Percentiles rank a stretch among this genome's conserved stretches.
These are phyloP conservation scores for Citeromyces hawaiiensis DNA, from an alignment of 1,139 yeast genomes.

Conservation along the genomic window DNA sequence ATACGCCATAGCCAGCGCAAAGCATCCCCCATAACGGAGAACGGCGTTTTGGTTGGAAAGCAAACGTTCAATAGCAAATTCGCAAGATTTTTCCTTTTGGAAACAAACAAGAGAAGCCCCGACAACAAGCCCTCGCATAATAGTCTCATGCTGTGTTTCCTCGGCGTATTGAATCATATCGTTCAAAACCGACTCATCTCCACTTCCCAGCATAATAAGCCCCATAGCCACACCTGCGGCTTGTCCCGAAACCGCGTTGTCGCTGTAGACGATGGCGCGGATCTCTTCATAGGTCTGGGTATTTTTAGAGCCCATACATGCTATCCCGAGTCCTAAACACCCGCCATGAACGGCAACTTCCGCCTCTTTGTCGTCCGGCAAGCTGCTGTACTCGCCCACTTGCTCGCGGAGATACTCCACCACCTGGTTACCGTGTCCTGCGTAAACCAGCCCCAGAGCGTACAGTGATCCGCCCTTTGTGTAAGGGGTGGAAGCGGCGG, in stretches of 20 bases:
- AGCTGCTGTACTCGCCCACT: conserved; percentile 40
- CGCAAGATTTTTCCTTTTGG: conserved; percentile 79
- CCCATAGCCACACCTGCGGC: conserved; percentile 98
- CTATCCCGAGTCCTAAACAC: conserved; percentile 88
- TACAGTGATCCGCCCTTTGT: conserved; percentile 94
- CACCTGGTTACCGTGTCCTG: conserved; percentile 91
- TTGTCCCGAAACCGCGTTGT: conserved; percentile 90
- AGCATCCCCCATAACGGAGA: conserved; percentile 93
- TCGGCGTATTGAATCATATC: conserved; percentile 90
- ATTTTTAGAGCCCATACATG: conserved; percentile 88
- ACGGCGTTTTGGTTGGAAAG: conserved; percentile 69
- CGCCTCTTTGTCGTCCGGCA: conserved; percentile 34
- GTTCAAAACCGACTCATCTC: conserved; percentile 51
- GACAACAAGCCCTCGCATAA: conserved; percentile 80
- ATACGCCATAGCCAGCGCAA: conserved; percentile 86
- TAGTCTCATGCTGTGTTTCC: conserved; percentile 93
- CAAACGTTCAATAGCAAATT: conserved; percentile 52
- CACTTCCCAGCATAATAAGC: conserved; percentile 90
- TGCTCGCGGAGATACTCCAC: conserved; percentile 67
- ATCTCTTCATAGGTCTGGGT: conserved; percentile 69
- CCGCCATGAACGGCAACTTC: conserved; percentile 95
- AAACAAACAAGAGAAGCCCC: conserved; percentile 82
- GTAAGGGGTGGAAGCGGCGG: conserved; percentile 64
- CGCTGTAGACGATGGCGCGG: conserved; percentile 75
- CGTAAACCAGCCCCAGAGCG: conserved; percentile 88